Conservation (phyloP, 805 yeast genomes). For the Millerago galiae region DNA sequence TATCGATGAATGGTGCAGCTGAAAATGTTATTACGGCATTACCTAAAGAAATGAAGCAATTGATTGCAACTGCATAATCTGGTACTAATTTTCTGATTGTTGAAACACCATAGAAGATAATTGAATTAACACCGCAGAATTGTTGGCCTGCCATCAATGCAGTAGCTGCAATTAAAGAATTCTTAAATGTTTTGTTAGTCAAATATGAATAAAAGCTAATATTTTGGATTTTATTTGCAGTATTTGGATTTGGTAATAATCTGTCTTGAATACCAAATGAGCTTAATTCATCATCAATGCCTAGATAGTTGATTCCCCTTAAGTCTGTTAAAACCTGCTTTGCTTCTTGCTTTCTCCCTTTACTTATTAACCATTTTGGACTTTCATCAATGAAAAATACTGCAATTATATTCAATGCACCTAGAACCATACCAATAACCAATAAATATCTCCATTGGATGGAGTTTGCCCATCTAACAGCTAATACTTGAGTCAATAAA, state of each 20-base stretch:
- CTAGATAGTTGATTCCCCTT: slow-evolving; percentile 26
- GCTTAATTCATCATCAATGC: slow-evolving; percentile 14
- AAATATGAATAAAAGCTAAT: slow-evolving; percentile 40
- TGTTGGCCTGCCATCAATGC: slow-evolving; percentile 81
- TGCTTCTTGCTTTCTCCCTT: slow-evolving; percentile 41
- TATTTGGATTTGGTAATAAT: slow-evolving; percentile 4
- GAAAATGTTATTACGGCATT: slow-evolving; percentile 70
- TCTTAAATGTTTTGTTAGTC: slow-evolving; percentile 41
- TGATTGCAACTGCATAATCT: slow-evolving; percentile 58
- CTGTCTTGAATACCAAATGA: slow-evolving; percentile 1
- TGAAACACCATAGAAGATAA: slow-evolving; percentile 88
- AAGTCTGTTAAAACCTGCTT: slow-evolving; percentile 28
- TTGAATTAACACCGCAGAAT: slow-evolving; percentile 88
- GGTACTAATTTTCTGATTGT: slow-evolving; percentile 73
- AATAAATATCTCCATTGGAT: slow-evolving; percentile 70
- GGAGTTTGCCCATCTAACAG: slow-evolving; percentile 59
- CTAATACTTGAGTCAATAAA: slow-evolving; percentile 67
- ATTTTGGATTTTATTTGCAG: background rate
- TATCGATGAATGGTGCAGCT: slow-evolving; percentile 73
- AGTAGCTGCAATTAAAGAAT: slow-evolving; percentile 60
- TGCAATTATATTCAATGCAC: slow-evolving; percentile 39
- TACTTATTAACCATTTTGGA: slow-evolving; percentile 71
- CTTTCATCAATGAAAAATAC: slow-evolving; percentile 55
- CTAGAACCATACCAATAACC: slow-evolving; percentile 52
- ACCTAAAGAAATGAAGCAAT: slow-evolving; percentile 67